A percentile compares a stretch with the other conserved stretches of the same genome.
These are phyloP conservation scores for Ceratobasidium sp. DNA, from an alignment of 1,284 basidiomycete species.

Conservation along the genomic window DNA sequence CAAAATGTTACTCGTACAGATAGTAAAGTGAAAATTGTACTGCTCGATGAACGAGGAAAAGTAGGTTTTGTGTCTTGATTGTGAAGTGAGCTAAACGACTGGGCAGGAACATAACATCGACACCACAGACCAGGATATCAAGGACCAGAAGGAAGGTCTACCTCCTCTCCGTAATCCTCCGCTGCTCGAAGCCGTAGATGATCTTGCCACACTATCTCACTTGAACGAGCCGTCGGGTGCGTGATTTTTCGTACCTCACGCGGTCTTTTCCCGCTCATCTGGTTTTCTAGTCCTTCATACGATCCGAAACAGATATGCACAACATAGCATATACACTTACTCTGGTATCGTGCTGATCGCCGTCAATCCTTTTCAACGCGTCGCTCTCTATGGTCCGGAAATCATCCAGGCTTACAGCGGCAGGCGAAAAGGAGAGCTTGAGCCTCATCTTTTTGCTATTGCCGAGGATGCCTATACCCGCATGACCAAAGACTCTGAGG, in stretches of 20 bases:
- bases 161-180: slow-evolving; percentile 98
- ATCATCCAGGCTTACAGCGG: slow-evolving; percentile 98
- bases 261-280: neutral
- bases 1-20: slow-evolving; percentile 64
- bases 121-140: slow-evolving; percentile 80
- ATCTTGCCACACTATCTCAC: slow-evolving; percentile 96
- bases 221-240: slow-evolving; percentile 96
- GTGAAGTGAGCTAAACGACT: neutral
- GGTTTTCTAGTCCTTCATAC: slow-evolving; percentile 83
- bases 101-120: slow-evolving; percentile 75
- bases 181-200: slow-evolving; percentile 94
- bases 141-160: slow-evolving; percentile 73
- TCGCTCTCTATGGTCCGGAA: slow-evolving; percentile 92
- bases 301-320: slow-evolving; percentile 94
- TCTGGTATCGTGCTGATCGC: slow-evolving; percentile 98
- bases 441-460: slow-evolving; percentile 98
- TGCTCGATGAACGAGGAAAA: slow-evolving; percentile 87
- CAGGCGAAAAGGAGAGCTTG: slow-evolving; percentile 89
- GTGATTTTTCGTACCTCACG: slow-evolving; percentile 44
- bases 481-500: slow-evolving; percentile 93
- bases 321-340: slow-evolving; percentile 98
- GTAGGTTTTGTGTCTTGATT: slow-evolving; percentile 53
- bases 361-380: slow-evolving; percentile 96
- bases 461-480: slow-evolving; percentile 99
- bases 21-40: slow-evolving; percentile 71